These are phyloP conservation scores for Penicillium verrucosum DNA, from an alignment of 2,329 filamentous ascomycete genomes.

Conservation along the genomic window DNA sequence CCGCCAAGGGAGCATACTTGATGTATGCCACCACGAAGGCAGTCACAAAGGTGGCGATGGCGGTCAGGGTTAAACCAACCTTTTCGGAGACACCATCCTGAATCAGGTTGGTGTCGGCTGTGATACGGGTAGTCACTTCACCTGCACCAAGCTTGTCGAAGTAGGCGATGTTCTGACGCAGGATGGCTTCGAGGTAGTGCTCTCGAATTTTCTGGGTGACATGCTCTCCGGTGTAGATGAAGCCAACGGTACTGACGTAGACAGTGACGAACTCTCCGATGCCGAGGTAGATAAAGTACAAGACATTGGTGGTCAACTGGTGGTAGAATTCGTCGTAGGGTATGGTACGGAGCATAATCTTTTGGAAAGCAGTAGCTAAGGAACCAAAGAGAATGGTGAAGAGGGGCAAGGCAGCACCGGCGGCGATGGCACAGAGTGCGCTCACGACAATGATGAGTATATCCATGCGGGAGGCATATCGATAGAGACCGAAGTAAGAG, in stretches of 20 bases:
- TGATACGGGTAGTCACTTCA: slow-evolving; percentile 92
- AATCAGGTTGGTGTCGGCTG: slow-evolving; percentile 86
- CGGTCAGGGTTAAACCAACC: slow-evolving; percentile 71
- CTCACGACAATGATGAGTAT: slow-evolving; percentile 61
- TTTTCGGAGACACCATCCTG: slow-evolving; percentile 94
- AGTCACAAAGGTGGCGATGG: slow-evolving; percentile 76
- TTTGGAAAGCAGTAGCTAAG: slow-evolving; percentile 68
- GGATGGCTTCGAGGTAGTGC: slow-evolving; percentile 77
- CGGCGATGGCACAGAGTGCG: slow-evolving; percentile 63
- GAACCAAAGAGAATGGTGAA: slow-evolving; percentile 79
- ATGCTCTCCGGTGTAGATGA: slow-evolving; percentile 83
- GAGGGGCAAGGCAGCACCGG: slow-evolving; percentile 70
- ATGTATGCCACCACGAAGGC: slow-evolving; percentile 89
- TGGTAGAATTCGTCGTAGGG: slow-evolving; percentile 56
- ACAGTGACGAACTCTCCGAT: slow-evolving; percentile 74
- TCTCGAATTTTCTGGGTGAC: slow-evolving; percentile 75
- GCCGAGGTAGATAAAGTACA: slow-evolving; percentile 84
- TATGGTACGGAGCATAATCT: slow-evolving; percentile 54
- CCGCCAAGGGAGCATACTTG: slow-evolving; percentile 87
- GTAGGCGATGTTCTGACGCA: slow-evolving; percentile 86
- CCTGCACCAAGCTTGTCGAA: slow-evolving; percentile 91
- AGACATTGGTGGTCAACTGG: slow-evolving; percentile 61
- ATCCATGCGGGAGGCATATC: slow-evolving; percentile 67
- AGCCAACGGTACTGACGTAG: slow-evolving; percentile 80
- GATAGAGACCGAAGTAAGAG: slow-evolving; percentile 63